Evolutionary conservation across 1,284 basidiomycete species (phyloP).

Genomic region (Ganoderma multipileum): DNA sequence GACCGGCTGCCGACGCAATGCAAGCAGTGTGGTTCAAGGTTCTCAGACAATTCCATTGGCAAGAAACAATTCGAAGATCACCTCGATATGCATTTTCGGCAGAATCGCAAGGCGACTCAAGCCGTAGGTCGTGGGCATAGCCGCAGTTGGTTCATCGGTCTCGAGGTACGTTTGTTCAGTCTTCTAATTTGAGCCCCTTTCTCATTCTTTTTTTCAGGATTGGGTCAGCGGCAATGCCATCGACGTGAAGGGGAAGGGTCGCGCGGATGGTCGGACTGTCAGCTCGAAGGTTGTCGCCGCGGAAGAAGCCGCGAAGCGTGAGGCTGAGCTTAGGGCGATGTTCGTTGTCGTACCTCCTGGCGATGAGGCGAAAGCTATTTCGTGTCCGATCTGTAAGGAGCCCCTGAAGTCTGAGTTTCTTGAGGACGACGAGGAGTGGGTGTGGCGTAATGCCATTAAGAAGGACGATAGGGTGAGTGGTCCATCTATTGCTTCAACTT

Average conservation of each 20-base stretch:
- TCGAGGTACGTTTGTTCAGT: constrained; percentile 69
- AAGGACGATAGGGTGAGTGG: constrained; percentile 80
- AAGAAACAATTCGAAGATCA: constrained; percentile 88
- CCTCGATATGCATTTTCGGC: constrained; percentile 96
- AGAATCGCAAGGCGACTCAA: constrained; percentile 91
- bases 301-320: constrained; percentile 74
- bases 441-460: constrained; percentile 92
- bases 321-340: constrained; percentile 78
- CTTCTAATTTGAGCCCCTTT: neutral
- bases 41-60: constrained; percentile 73
- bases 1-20: constrained; percentile 83
- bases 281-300: constrained; percentile 65
- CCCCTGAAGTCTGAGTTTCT: constrained; percentile 89
- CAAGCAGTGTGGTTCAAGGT: constrained; percentile 94
- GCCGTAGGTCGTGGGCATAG: constrained; percentile 87
- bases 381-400: constrained; percentile 98
- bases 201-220: constrained; percentile 57
- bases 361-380: constrained; percentile 79
- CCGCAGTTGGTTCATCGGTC: constrained; percentile 88
- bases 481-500: neutral
- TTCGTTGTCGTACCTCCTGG: constrained; percentile 89
- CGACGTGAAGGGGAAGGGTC: constrained; percentile 71
- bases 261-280: constrained; percentile 56
- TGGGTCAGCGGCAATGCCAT: constrained; percentile 77
- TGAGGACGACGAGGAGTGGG: constrained; percentile 99